phyloP scores from a whole-genome alignment of 495 filamentous ascomycete genomes.

The Pseudoneurospora amorphoporcata region DNA sequence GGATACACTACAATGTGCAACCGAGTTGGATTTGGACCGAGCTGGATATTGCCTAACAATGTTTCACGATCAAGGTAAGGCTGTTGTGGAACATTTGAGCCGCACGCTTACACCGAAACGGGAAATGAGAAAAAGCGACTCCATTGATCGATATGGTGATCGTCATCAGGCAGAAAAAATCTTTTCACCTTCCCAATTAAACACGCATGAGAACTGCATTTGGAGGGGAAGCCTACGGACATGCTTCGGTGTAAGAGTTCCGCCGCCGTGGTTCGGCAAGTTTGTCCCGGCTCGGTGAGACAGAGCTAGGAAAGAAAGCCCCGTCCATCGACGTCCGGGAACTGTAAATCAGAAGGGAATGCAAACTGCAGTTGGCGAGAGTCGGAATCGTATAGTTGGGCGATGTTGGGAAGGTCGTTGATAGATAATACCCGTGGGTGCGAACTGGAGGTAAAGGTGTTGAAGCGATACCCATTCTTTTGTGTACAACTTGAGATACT shows the following conservation, averaged over 20 bases:
- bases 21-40: background rate
- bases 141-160: background rate
- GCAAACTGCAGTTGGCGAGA: too few species aligned
- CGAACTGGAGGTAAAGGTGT: too few species aligned
- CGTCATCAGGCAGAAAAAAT: background rate
- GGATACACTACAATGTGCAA: background rate
- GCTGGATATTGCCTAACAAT: background rate
- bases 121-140: background rate
- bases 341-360: too few species aligned
- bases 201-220: background rate
- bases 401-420: too few species aligned
- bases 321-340: too few species aligned
- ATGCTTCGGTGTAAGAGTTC: background rate
- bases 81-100: background rate
- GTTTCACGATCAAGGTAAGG: background rate
- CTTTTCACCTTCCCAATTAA: background rate
- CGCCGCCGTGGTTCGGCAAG: background rate
- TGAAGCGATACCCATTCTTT: too few species aligned
- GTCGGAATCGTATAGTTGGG: too few species aligned
- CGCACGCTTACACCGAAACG: background rate
- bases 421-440: too few species aligned
- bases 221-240: background rate
- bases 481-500: too few species aligned
- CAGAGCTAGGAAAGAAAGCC: background rate
- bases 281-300: background rate